Base-by-base conservation (phyloP, 805 yeast species). In the Saccharomycopsis olivae region DNA sequence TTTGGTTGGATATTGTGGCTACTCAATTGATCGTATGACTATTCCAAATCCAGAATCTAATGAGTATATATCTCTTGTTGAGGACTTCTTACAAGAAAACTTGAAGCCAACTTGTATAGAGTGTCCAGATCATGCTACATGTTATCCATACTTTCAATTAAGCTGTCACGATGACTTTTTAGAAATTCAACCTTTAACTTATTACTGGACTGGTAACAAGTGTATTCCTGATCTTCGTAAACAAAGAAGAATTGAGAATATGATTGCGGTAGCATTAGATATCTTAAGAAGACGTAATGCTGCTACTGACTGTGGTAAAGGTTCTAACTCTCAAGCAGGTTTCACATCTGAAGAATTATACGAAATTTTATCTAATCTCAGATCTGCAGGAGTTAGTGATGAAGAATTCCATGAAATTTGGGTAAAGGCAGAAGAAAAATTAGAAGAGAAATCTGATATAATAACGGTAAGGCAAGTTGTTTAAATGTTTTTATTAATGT, bases 91-190 rank as follows among this genome's bases (percentile, higher is more conserved):
- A 41, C 71, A 69, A 36, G 42, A 53, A 0, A 51, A 58, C 30
- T 54, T 68, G 36, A 68, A 68, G 36, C 94, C 94, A 2, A 33
- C 49, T 1, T 89, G 98, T 60, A 60, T 71, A 3, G 71, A 71
- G 19, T 89, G 97, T 54, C 96, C 97, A 2, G 70, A 66, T 3
- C 78, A 88, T 59, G 92, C 88, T 0, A 64, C 72, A 29, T 89
- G 97, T 59, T 74, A 68, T 47, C 72, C 75, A 18, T 55, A 66
- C 33, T 62, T 81, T 50, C 62, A 68, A 38, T 52, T 83, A 6
- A 75, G 69, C 41, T 89, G 98, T 58, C 76, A 73, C 49, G 77
- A 75, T 33, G 94, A 79, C 41, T 82, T 64, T 53, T 66, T 62
- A 27, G 52, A 53, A 29, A 63, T 68, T 38, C 78, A 79, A 13